Conservation (phyloP, 805 yeast species). For the Sugiyamaella marilandica region DNA sequence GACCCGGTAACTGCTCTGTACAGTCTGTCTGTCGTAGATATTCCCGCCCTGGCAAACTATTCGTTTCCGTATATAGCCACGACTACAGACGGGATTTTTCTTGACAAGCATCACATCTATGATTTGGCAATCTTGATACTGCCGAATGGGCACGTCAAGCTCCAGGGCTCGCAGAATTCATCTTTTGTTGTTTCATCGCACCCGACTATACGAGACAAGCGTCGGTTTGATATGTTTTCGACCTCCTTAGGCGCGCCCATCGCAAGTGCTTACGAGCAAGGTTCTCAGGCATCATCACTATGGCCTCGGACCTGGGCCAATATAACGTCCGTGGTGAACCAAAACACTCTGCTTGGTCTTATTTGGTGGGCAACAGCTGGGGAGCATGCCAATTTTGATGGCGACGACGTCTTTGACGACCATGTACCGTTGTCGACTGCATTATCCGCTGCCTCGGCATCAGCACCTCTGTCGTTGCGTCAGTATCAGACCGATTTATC, state of each 20-base stretch:
- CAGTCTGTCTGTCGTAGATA: slow-evolving; percentile 59
- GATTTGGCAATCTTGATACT: slow-evolving; percentile 39
- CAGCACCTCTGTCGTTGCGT: not conserved
- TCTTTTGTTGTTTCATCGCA: not conserved
- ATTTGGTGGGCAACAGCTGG: slow-evolving; percentile 91
- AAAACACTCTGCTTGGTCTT: slow-evolving; percentile 40
- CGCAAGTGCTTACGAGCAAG: not conserved
- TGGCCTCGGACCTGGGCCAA: not conserved
- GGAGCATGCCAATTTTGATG: slow-evolving; percentile 42
- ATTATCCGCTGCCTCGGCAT: not conserved
- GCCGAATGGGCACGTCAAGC: slow-evolving; percentile 18
- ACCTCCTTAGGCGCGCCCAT: slow-evolving; percentile 16
- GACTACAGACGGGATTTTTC: slow-evolving; percentile 62
- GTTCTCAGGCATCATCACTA: not conserved
- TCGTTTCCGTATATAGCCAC: slow-evolving; percentile 45
- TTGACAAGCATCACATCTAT: slow-evolving; percentile 48
- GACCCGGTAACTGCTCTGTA: slow-evolving; percentile 36
- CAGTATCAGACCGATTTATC: not conserved
- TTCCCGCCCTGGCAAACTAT: slow-evolving; percentile 32
- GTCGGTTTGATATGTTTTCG: slow-evolving; percentile 23
- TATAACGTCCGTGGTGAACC: slow-evolving; percentile 7
- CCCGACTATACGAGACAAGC: slow-evolving; percentile 24
- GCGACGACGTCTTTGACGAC: slow-evolving; percentile 38
- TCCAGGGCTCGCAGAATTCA: not conserved
- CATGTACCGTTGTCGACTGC: not conserved